A percentile compares a stretch with the other conserved stretches of the same genome.
Evolutionary conservation across 2,329 filamentous ascomycete species (phyloP).

Genomic region (Raffaelea arxii): DNA sequence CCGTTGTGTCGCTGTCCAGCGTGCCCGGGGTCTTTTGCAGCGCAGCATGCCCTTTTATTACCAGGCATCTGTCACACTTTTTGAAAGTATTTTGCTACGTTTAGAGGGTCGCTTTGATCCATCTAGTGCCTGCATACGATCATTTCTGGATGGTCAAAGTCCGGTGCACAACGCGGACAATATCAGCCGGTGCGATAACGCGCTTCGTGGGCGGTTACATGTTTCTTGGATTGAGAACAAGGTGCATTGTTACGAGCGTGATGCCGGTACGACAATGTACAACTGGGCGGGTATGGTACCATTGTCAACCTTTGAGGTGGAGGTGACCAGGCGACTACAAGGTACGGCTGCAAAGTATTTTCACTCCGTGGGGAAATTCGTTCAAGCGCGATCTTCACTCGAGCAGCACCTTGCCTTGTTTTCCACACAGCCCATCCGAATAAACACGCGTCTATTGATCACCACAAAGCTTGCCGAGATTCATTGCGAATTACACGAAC

Average conservation of each 20-base stretch:
- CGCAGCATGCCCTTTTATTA: conserved; percentile 22
- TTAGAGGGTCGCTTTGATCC: conserved; percentile 17
- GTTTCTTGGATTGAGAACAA: conserved; percentile 25
- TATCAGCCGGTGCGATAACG: conserved; percentile 18
- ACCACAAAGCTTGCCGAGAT: conserved; percentile 19
- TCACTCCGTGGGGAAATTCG: conserved; percentile 23
- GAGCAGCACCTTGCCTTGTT: conserved; percentile 21
- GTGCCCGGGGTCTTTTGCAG: conserved; percentile 15
- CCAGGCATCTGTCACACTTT: conserved; percentile 20
- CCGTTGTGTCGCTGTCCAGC: conserved; percentile 16
- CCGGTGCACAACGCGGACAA: not conserved
- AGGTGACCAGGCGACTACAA: conserved; percentile 23
- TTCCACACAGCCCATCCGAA: conserved; percentile 15
- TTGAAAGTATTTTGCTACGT: conserved; percentile 21
- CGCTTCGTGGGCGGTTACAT: conserved; percentile 21
- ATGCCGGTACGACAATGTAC: conserved; percentile 20
- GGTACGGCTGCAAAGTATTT: conserved; percentile 22
- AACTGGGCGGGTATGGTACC: conserved; percentile 20
- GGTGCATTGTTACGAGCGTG: conserved; percentile 21
- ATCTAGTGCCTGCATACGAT: conserved; percentile 16
- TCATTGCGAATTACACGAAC: conserved; percentile 20
- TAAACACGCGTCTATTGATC: conserved; percentile 17
- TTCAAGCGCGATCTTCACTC: conserved; percentile 17
- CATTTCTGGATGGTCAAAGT: conserved; percentile 13
- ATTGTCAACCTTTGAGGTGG: conserved; percentile 21